phyloP scores from a whole-genome alignment of 257 asterid species.

The Voacanga thouarsii region DNA sequence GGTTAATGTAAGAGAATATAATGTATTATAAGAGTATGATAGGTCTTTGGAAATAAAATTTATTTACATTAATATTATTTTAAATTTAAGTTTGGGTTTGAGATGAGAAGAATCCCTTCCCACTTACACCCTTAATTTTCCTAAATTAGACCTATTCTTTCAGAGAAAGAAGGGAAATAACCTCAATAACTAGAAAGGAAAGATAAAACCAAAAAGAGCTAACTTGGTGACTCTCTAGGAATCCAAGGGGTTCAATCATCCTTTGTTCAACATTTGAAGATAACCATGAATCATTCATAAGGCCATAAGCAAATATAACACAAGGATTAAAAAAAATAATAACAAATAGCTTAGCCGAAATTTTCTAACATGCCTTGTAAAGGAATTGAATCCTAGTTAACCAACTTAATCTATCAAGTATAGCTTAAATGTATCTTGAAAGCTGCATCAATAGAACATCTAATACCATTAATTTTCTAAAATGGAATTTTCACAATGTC shows the following conservation, averaged over 20 bases:
- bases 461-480: neutral
- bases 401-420: neutral
- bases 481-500: neutral
- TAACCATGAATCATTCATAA: neutral
- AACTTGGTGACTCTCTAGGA: neutral
- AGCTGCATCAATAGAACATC: neutral
- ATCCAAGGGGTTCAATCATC: neutral
- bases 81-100: too few relatives aligned
- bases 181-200: neutral
- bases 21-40: too few relatives aligned
- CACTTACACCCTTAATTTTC: neutral
- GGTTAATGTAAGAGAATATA: too few relatives aligned
- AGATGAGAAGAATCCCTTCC: too few relatives aligned
- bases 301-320: neutral
- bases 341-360: neutral
- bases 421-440: neutral
- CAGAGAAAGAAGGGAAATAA: neutral
- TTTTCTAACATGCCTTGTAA: neutral
- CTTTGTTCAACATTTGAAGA: neutral
- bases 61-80: too few relatives aligned
- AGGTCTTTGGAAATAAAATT: too few relatives aligned
- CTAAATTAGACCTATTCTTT: neutral
- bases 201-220: neutral
- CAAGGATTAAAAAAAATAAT: too few relatives aligned
- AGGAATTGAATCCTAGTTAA: neutral